These are phyloP conservation scores for Plantago coronopus DNA, from an alignment of 305 asterid species.

Conservation along the genomic window DNA sequence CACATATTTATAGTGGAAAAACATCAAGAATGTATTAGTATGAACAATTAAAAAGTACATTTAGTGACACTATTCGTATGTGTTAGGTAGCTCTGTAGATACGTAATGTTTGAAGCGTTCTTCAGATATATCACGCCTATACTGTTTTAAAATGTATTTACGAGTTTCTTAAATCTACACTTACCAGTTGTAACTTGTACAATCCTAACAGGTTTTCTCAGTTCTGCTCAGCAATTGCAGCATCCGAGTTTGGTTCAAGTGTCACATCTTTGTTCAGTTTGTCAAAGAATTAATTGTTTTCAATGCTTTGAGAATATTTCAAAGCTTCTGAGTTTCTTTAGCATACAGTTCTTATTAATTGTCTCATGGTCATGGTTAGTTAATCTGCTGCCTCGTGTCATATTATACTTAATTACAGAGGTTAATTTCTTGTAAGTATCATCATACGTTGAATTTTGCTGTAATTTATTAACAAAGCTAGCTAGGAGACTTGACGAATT, in stretches of 20 bases:
- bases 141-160: neutral
- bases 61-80: constrained; percentile 1
- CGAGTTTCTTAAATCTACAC: neutral
- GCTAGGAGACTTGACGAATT: too few relatives aligned
- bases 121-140: neutral
- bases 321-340: too few relatives aligned
- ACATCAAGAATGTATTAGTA: neutral
- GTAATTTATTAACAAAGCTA: too few relatives aligned
- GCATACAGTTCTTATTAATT: too few relatives aligned
- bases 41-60: neutral
- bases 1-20: neutral
- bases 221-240: neutral
- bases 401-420: too few relatives aligned
- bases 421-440: too few relatives aligned
- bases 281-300: neutral
- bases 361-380: too few relatives aligned
- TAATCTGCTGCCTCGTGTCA: too few relatives aligned
- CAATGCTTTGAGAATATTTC: neutral
- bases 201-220: neutral
- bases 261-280: constrained; percentile 3
- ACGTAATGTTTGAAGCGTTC: constrained; percentile 9
- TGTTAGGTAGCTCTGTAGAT: neutral
- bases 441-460: too few relatives aligned
- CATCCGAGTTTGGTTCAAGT: constrained; percentile 1
- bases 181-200: constrained; percentile 1